Evolutionary conservation across 2,329 filamentous ascomycete species (phyloP).

Genomic region (Penicillium sp.): DNA sequence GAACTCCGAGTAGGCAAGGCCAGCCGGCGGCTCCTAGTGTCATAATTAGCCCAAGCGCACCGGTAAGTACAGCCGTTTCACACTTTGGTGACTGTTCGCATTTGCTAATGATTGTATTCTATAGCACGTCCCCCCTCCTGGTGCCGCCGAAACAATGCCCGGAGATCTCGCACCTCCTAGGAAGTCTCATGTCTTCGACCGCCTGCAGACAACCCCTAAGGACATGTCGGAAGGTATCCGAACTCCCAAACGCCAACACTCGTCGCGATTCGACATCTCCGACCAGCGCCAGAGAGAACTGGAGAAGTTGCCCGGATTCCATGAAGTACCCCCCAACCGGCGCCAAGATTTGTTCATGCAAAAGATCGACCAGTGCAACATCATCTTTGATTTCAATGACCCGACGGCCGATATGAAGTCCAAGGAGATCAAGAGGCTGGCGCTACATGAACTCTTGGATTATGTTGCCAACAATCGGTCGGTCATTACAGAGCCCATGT

Average conservation of each 20-base stretch:
- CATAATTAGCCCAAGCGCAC: slow-evolving; percentile 89
- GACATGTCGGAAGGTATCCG: slow-evolving; percentile 93
- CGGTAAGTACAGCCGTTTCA: slow-evolving; percentile 58
- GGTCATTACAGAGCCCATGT: slow-evolving; percentile 99
- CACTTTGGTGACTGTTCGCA: not conserved
- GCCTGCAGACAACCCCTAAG: slow-evolving; percentile 89
- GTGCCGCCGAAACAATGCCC: slow-evolving; percentile 95
- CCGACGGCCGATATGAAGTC: slow-evolving; percentile 98
- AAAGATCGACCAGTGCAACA: slow-evolving; percentile 99
- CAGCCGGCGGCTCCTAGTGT: slow-evolving; percentile 75
- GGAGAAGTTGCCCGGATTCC: slow-evolving; percentile 95
- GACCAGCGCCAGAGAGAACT: slow-evolving; percentile 84
- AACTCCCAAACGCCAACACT: slow-evolving; percentile 95
- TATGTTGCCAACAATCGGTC: slow-evolving; percentile 98
- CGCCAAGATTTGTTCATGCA: slow-evolving; percentile 98
- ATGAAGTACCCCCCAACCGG: slow-evolving; percentile 92
- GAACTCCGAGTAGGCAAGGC: slow-evolving; percentile 62
- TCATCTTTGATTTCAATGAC: slow-evolving; percentile 99
- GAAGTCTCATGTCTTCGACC: slow-evolving; percentile 85
- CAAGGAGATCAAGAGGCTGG: slow-evolving; percentile 97
- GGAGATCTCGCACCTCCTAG: slow-evolving; percentile 94
- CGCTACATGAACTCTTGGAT: slow-evolving; percentile 91
- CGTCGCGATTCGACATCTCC: slow-evolving; percentile 95
- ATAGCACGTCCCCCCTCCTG: slow-evolving; percentile 87
- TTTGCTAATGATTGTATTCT: slow-evolving; percentile 8